Evolutionary conservation across 768 basidiomycete genomes (phyloP).

Genomic region (Boletus vinaceobasis): DNA sequence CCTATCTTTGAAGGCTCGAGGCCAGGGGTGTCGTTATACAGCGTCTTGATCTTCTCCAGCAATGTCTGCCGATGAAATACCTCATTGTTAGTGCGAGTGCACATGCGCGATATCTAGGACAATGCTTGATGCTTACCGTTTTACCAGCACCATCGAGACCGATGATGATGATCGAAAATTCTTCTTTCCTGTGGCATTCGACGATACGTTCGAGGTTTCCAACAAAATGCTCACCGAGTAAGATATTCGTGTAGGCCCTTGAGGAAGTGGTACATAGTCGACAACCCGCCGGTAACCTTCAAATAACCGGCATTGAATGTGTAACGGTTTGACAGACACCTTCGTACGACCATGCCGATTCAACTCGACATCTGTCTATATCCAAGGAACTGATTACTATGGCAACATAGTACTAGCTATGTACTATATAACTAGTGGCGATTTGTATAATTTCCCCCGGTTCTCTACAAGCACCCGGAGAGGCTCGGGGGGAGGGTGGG

Average conservation of each 20-base stretch:
- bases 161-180: slow-evolving; percentile 93
- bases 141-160: slow-evolving; percentile 93
- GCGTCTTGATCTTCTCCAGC: slow-evolving; percentile 90
- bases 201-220: neutral
- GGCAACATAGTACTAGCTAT: no score
- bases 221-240: slow-evolving; percentile 53
- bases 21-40: slow-evolving; percentile 83
- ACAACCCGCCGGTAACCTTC: no score
- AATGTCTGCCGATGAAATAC: slow-evolving; percentile 55
- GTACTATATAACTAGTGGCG: no score
- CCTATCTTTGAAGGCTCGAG: slow-evolving; percentile 91
- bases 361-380: no score
- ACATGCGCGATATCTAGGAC: no score
- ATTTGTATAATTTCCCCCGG: no score
- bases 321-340: no score
- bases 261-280: slow-evolving; percentile 85
- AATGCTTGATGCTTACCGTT: slow-evolving; percentile 48
- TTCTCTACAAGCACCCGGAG: no score
- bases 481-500: no score
- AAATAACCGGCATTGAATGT: no score
- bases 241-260: slow-evolving; percentile 89
- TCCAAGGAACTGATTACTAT: no score
- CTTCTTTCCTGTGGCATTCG: slow-evolving; percentile 61
- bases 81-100: neutral
- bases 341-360: no score